phyloP scores from a whole-genome alignment of 805 yeast species.

The Geotrichum ghanense region DNA sequence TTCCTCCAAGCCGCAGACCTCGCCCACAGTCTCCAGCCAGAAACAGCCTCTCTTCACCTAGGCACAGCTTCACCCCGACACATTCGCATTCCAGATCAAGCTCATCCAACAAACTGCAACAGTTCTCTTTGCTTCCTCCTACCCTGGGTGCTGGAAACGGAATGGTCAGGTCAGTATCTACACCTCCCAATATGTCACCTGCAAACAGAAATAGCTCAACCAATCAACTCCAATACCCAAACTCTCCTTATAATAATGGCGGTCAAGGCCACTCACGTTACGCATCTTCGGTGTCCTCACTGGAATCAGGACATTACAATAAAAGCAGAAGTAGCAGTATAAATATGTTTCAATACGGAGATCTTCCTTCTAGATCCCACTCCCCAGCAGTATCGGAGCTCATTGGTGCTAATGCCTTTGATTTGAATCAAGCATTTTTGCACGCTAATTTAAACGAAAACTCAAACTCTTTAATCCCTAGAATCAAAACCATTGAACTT shows the following conservation, averaged over 20 bases:
- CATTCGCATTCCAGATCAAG: background rate
- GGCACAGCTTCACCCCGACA: background rate
- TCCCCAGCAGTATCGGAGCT: slow-evolving; percentile 6
- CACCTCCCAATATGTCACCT: background rate
- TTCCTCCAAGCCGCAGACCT: background rate
- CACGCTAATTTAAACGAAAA: slow-evolving; percentile 16
- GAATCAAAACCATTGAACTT: slow-evolving; percentile 75
- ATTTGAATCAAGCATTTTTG: slow-evolving; percentile 18
- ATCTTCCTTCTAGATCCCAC: background rate
- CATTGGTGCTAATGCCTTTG: slow-evolving; percentile 18
- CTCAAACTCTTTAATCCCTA: slow-evolving; percentile 41
- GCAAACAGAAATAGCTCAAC: background rate
- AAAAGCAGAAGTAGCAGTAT: background rate
- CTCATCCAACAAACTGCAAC: background rate
- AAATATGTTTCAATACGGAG: background rate
- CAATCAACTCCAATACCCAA: background rate
- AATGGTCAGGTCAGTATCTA: background rate
- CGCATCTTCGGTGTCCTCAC: background rate
- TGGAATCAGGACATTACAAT: background rate
- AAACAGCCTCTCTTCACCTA: background rate
- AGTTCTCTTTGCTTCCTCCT: too few relatives aligned
- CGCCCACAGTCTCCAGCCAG: background rate
- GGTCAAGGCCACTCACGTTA: background rate
- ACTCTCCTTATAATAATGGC: background rate
- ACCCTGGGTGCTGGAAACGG: too few relatives aligned